Base-by-base conservation (phyloP, 1,284 basidiomycete species). In the Marasmius tenuissimus region DNA sequence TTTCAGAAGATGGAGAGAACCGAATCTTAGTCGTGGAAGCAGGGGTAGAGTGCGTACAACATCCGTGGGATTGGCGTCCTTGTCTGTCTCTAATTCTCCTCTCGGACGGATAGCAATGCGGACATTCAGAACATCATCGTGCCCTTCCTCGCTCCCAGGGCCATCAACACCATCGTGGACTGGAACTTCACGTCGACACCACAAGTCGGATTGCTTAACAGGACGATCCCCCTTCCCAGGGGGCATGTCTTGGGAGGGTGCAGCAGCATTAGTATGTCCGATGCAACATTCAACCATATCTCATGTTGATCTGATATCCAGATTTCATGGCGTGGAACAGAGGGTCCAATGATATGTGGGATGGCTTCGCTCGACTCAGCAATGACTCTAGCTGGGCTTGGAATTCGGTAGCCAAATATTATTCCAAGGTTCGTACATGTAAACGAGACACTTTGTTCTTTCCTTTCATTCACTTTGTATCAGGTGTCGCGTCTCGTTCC, bases 351-450 rank as follows among this genome's bases (percentile, higher is more conserved):
- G 69, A 73, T 39, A 67, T 72, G 37, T 74, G 59, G 49, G 63
- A 75, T 45, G 66, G 64, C 10, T 68, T 60, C 52, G 72, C 73
- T 0, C 38, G 57, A 1, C 62, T 69, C 6, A 67, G 70, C 9
- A 66, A 64, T 3, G 72, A 75, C 62, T 11, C 48, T 9, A 68
- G 67, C 14, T 75, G 73, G 73, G 58, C 66, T 18, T 75, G 73
- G 72, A 52, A 68, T 27, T 63, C 50, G 1, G 34, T 72, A 4
- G 47, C 57, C 52, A 60, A 62, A 18, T 71, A 63, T 48, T 66
- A 69, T 56, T 52, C 61, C 49, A 68, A 66, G 64, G 70, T 67
- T 33, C 20, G 47, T 51, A 67, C n/a, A 50, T 57, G 14, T 54
- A 38, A 9, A n/a, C 35, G 14, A 27, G 4, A 11, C 10, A n/a